These are phyloP conservation scores for Phialophora verrucosa DNA, from an alignment of 2,329 filamentous ascomycete genomes.

Conservation along the genomic window DNA sequence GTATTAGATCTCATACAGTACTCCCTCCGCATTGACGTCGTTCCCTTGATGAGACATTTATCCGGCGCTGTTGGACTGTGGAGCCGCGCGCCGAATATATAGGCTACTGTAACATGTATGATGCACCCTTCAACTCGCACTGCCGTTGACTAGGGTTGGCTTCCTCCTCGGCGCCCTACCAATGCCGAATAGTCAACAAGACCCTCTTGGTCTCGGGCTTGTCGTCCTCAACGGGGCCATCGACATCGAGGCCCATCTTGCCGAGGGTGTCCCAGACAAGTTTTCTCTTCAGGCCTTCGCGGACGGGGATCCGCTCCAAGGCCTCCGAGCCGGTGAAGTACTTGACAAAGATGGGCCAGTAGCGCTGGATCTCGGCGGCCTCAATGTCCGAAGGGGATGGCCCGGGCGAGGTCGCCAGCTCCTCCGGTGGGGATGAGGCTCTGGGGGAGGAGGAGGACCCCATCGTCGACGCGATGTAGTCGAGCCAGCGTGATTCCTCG, in stretches of 20 bases:
- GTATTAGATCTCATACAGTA: too few relatives aligned
- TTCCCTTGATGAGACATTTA: too few relatives aligned
- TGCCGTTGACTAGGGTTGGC: not conserved
- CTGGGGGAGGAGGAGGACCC: conserved; percentile 33
- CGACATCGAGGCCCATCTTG: conserved; percentile 65
- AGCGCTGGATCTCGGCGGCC: conserved; percentile 58
- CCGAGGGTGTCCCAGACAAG: conserved; percentile 58
- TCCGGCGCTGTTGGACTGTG: too few relatives aligned
- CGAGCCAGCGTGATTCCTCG: conserved; percentile 74
- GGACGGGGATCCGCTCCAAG: conserved; percentile 83
- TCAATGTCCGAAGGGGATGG: conserved; percentile 20
- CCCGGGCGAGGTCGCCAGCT: conserved; percentile 20
- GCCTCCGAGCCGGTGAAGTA: conserved; percentile 88
- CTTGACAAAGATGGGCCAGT: conserved; percentile 76
- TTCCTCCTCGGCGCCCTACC: conserved; percentile 21
- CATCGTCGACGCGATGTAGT: conserved; percentile 48
- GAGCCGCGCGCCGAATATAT: too few relatives aligned
- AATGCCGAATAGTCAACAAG: conserved; percentile 36
- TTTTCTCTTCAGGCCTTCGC: conserved; percentile 85
- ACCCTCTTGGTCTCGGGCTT: conserved; percentile 35
- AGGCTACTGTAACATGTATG: too few relatives aligned
- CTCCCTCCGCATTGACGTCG: too few relatives aligned
- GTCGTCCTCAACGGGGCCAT: conserved; percentile 34
- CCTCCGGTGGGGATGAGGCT: conserved; percentile 43
- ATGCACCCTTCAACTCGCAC: too few relatives aligned